These are phyloP conservation scores for Pseudoneurospora amorphoporcata DNA, from an alignment of 495 filamentous ascomycete species.

Conservation along the genomic window DNA sequence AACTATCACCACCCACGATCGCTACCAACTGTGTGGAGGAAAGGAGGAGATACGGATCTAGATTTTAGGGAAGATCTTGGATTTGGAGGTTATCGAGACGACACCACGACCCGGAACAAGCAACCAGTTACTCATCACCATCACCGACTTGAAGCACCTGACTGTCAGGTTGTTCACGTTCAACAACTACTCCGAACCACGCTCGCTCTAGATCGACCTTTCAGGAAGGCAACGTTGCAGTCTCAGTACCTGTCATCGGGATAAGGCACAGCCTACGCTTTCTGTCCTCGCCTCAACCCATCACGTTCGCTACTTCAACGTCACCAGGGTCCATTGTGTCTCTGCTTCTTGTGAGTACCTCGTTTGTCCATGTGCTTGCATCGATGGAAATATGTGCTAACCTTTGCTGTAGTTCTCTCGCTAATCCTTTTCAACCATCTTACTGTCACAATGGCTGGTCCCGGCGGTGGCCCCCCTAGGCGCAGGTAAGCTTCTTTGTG, in stretches of 20 bases:
- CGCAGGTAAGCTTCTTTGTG: conserved; percentile 38
- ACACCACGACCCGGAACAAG: background rate
- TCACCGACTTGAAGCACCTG: background rate
- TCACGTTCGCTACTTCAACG: conserved; percentile 29
- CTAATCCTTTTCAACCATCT: conserved; percentile 23
- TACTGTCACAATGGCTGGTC: conserved; percentile 51
- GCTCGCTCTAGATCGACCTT: background rate
- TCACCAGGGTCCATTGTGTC: conserved; percentile 22
- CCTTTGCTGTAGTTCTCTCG: conserved; percentile 28
- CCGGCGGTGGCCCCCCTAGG: conserved; percentile 61
- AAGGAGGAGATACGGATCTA: conserved; percentile 3
- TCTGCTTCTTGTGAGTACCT: conserved; percentile 28
- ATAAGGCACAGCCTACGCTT: conserved; percentile 10
- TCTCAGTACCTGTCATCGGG: background rate
- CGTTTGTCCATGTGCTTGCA: background rate
- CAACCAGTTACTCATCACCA: background rate
- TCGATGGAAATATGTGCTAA: conserved; percentile 6
- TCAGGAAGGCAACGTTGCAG: background rate
- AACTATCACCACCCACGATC: conserved; percentile 15
- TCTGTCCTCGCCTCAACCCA: conserved; percentile 20
- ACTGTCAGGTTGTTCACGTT: background rate
- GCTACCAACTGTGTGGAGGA: conserved; percentile 17
- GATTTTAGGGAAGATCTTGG: conserved; percentile 5
- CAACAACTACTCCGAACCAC: background rate
- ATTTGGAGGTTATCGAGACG: conserved; percentile 4